Evolutionary conservation across 2,329 filamentous ascomycete genomes (phyloP).

Genomic region (Paradendryphiella salina): DNA sequence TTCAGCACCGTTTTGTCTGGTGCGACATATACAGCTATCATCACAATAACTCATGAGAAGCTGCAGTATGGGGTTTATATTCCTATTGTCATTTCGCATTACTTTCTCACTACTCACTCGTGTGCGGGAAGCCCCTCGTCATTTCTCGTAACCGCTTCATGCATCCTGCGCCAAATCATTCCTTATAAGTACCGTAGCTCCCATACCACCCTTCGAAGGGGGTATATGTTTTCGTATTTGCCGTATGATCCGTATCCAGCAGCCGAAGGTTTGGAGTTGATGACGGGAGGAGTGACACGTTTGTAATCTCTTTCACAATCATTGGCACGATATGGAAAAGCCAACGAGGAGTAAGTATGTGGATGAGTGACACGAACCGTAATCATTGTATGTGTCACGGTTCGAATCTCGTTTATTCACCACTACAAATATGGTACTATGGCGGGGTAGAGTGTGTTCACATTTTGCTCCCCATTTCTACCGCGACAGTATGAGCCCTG

Average conservation of each 20-base stretch:
- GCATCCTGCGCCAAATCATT: neutral
- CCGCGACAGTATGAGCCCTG: too few relatives aligned
- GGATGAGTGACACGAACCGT: slow-evolving; percentile 13
- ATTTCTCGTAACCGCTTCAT: neutral
- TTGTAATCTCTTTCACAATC: neutral
- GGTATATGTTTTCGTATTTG: neutral
- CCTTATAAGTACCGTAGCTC: neutral
- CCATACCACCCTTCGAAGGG: neutral
- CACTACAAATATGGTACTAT: too few relatives aligned
- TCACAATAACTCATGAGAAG: too few relatives aligned
- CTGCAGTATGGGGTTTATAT: too few relatives aligned
- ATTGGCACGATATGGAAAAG: neutral
- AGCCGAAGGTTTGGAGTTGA: neutral
- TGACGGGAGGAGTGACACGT: neutral
- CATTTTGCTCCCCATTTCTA: too few relatives aligned
- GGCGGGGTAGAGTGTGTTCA: too few relatives aligned
- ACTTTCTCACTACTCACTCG: neutral
- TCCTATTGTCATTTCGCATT: neutral
- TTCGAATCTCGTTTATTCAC: too few relatives aligned
- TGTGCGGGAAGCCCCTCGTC: neutral
- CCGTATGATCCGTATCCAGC: neutral
- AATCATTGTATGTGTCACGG: slow-evolving; percentile 18
- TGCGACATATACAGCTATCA: too few relatives aligned
- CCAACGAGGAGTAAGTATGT: neutral
- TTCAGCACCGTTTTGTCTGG: too few relatives aligned